Evolutionary conservation across 257 asterid species (phyloP).

Genomic region (Oldenlandia corymbosa): DNA sequence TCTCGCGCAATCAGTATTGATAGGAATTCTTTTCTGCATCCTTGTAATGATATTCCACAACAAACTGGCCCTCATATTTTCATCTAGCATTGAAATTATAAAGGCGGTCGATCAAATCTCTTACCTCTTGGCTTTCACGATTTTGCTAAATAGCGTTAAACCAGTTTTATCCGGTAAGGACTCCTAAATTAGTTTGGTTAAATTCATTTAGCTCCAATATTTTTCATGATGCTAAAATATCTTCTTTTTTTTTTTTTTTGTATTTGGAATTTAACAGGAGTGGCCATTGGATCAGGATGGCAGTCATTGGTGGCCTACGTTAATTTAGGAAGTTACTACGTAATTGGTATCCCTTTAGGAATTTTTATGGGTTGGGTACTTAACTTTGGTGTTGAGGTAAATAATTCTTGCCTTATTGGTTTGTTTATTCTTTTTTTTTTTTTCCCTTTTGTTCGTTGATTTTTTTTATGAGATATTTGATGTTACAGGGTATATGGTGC

Average conservation of each 20-base stretch:
- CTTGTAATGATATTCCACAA: background rate
- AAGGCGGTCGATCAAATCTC: slow-evolving; percentile 1
- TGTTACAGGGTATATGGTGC: slow-evolving; percentile 8
- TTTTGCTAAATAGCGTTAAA: slow-evolving; percentile 1
- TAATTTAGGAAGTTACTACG: too few relatives aligned
- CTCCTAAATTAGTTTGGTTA: too few relatives aligned
- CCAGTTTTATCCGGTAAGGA: too few relatives aligned
- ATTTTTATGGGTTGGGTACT: too few relatives aligned
- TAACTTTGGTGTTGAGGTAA: background rate
- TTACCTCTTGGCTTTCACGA: slow-evolving; percentile 5
- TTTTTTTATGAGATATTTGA: too few relatives aligned
- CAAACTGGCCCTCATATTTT: background rate
- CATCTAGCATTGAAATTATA: slow-evolving; percentile 4
- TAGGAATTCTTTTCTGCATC: background rate
- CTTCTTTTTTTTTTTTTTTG: too few relatives aligned
- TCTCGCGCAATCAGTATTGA: background rate
- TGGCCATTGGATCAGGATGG: too few relatives aligned
- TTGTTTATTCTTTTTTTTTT: background rate
- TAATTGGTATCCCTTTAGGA: too few relatives aligned
- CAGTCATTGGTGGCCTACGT: too few relatives aligned
- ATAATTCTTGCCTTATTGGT: background rate
- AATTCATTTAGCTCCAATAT: too few relatives aligned
- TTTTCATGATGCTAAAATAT: too few relatives aligned
- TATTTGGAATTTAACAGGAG: too few relatives aligned
- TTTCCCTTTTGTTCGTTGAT: background rate